These are phyloP conservation scores for Ruellia speciosa DNA, from an alignment of 305 asterid species.

Conservation along the genomic window DNA sequence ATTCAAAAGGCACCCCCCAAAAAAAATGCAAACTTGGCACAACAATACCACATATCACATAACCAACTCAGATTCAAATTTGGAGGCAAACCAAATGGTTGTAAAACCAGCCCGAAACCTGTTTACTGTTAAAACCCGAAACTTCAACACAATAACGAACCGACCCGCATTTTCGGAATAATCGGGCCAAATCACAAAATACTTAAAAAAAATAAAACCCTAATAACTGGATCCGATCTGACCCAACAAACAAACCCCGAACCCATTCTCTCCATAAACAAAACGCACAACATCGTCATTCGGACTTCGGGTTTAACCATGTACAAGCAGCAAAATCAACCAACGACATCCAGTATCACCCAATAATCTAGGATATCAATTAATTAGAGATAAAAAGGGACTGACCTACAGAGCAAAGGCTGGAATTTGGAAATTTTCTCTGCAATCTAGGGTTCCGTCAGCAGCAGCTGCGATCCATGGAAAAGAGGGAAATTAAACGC, in stretches of 20 bases:
- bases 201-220: conserved; percentile 26
- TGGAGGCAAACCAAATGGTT: conserved; percentile 7
- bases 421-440: background rate
- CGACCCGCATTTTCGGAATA: conserved; percentile 25
- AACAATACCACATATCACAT: background rate
- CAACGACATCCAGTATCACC: background rate
- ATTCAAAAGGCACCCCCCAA: background rate
- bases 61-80: conserved; percentile 1
- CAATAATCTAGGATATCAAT: background rate
- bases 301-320: conserved; percentile 24
- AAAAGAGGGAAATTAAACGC: background rate
- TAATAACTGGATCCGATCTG: conserved; percentile 30
- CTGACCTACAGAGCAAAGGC: background rate
- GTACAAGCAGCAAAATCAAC: conserved; percentile 18
- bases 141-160: conserved; percentile 11
- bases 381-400: background rate
- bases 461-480: background rate
- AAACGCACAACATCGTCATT: conserved; percentile 9
- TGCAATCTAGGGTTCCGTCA: background rate
- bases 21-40: background rate
- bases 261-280: conserved; percentile 8
- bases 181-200: conserved; percentile 25
- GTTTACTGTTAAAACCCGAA: conserved; percentile 19
- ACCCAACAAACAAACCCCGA: conserved; percentile 20
- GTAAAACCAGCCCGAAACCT: background rate